Conservation (phyloP, 352 stramenopile species). For the Salisapilia sapeloensis region DNA sequence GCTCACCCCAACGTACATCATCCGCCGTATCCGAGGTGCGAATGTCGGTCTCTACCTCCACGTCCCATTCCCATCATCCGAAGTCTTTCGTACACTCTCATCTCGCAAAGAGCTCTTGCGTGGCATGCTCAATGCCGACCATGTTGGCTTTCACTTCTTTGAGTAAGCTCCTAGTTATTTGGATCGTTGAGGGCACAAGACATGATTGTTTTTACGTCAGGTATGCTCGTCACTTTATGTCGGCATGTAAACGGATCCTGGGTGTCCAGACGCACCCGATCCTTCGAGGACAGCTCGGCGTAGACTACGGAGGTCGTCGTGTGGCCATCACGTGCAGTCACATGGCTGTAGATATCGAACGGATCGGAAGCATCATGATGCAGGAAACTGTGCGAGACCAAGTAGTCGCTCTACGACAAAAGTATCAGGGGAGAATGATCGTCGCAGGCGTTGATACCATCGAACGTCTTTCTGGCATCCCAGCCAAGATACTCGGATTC, state of each 20-base stretch:
- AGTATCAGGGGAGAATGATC: slow-evolving; percentile 63
- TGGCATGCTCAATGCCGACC: slow-evolving; percentile 82
- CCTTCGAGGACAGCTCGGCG: slow-evolving; percentile 77
- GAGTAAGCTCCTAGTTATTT: slow-evolving; percentile 47
- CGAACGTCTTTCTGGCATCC: slow-evolving; percentile 93
- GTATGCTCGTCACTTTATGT: slow-evolving; percentile 82
- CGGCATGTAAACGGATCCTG: slow-evolving; percentile 84
- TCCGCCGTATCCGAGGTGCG: slow-evolving; percentile 62
- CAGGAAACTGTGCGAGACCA: slow-evolving; percentile 22
- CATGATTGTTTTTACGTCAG: slow-evolving; percentile 4
- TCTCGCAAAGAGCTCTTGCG: slow-evolving; percentile 82
- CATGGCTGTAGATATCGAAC: slow-evolving; percentile 44
- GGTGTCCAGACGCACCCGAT: slow-evolving; percentile 89
- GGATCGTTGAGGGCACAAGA: background rate
- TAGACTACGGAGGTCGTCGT: slow-evolving; percentile 90
- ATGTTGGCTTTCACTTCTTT: slow-evolving; percentile 89
- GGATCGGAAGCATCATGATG: slow-evolving; percentile 32
- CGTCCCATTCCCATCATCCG: slow-evolving; percentile 95
- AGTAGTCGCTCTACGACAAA: slow-evolving; percentile 36
- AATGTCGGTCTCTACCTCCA: slow-evolving; percentile 97
- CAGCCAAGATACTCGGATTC: slow-evolving; percentile 93
- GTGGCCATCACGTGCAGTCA: slow-evolving; percentile 93
- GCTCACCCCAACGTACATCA: slow-evolving; percentile 92
- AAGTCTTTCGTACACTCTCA: slow-evolving; percentile 95
- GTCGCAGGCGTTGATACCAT: slow-evolving; percentile 88